Evolutionary conservation across 192 early-diverging fungal species (phyloP).

Genomic region (Chytriomyces hyalinus): DNA sequence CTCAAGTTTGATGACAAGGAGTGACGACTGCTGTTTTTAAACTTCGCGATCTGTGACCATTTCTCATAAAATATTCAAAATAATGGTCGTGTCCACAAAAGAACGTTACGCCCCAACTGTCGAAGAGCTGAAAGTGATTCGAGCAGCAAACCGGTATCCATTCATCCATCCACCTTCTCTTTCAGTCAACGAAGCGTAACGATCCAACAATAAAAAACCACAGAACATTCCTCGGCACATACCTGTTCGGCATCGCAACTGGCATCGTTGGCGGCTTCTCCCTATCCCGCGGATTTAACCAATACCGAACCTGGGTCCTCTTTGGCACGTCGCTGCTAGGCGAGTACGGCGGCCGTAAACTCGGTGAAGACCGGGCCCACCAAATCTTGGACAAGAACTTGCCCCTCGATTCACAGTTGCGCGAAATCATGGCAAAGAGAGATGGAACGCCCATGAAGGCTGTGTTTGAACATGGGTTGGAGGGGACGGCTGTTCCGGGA

Average conservation of each 20-base stretch:
- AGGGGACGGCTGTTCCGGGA: background rate
- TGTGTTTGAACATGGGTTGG: slow-evolving; percentile 3
- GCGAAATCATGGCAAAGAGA: slow-evolving; percentile 5
- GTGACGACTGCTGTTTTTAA: too few species aligned
- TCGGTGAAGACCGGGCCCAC: slow-evolving; percentile 22
- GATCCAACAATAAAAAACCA: background rate
- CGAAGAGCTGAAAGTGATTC: slow-evolving; percentile 11
- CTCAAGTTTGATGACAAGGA: slow-evolving; percentile 66
- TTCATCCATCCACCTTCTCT: background rate
- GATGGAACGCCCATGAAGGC: background rate
- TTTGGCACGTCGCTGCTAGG: background rate
- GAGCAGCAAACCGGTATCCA: slow-evolving; percentile 3
- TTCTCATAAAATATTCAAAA: too few species aligned
- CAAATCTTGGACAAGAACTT: background rate
- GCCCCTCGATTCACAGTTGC: slow-evolving; percentile 1
- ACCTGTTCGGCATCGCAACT: background rate
- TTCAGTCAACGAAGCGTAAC: background rate
- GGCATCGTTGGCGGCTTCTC: slow-evolving; percentile 19
- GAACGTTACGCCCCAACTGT: slow-evolving; percentile 19
- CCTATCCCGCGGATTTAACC: background rate
- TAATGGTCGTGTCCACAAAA: background rate
- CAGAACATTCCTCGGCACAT: slow-evolving; percentile 16
- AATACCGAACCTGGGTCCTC: background rate
- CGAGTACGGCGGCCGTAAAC: slow-evolving; percentile 26
- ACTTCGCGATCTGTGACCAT: too few species aligned